phyloP scores from a whole-genome alignment of 2,329 filamentous ascomycete species.

The Chaetomiaceae sp. region DNA sequence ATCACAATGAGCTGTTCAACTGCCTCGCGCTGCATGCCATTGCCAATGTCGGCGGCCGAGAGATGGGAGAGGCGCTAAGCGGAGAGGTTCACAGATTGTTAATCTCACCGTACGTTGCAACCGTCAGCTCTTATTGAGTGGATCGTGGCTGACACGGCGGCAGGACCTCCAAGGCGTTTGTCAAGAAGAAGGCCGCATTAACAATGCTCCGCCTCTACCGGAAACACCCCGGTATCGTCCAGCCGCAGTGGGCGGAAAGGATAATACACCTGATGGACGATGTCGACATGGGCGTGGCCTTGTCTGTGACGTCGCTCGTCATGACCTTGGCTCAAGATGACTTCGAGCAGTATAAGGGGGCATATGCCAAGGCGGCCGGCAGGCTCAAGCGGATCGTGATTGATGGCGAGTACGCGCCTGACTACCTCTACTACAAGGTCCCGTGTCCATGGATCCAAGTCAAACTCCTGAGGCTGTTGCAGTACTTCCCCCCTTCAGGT shows the following conservation, averaged over 20 bases:
- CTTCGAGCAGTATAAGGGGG: slow-evolving; percentile 88
- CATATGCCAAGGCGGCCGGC: slow-evolving; percentile 89
- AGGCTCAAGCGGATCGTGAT: slow-evolving; percentile 85
- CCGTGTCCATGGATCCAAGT: slow-evolving; percentile 98
- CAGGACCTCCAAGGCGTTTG: slow-evolving; percentile 81
- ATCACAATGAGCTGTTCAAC: slow-evolving; percentile 96
- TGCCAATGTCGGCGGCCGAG: slow-evolving; percentile 91
- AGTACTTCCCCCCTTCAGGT: slow-evolving; percentile 95
- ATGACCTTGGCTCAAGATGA: slow-evolving; percentile 94
- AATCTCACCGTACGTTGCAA: slow-evolving; percentile 75
- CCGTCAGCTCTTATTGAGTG: background rate
- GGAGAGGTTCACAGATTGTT: slow-evolving; percentile 87
- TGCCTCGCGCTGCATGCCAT: slow-evolving; percentile 95
- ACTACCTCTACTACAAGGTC: slow-evolving; percentile 99
- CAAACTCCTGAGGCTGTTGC: slow-evolving; percentile 83
- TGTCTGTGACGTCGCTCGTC: slow-evolving; percentile 92
- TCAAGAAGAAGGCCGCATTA: slow-evolving; percentile 97
- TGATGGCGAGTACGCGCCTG: slow-evolving; percentile 80
- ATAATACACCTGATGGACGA: slow-evolving; percentile 99
- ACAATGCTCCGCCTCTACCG: slow-evolving; percentile 90
- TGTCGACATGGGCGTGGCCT: slow-evolving; percentile 82
- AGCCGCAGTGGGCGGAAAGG: slow-evolving; percentile 94
- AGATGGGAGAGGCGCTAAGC: slow-evolving; percentile 94
- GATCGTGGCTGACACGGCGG: slow-evolving; percentile 18
- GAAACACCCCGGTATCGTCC: slow-evolving; percentile 89